phyloP scores from a whole-genome alignment of 2,329 filamentous ascomycete species.

The Raffaelea albimanens region DNA sequence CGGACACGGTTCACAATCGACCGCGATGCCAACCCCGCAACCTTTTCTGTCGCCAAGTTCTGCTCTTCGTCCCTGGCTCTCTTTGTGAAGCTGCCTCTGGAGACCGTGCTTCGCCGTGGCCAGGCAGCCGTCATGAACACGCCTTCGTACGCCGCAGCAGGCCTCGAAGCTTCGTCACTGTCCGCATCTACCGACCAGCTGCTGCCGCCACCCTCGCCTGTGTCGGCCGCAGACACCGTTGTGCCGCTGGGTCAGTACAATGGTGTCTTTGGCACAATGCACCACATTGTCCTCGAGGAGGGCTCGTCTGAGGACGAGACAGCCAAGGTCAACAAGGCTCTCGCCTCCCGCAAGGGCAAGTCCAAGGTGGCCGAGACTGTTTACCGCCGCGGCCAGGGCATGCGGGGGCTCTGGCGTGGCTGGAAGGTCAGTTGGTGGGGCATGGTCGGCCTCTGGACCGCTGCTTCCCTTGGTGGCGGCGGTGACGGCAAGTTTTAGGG shows the following conservation, averaged over 20 bases:
- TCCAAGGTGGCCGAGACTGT: conserved; percentile 29
- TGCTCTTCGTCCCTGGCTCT: conserved; percentile 70
- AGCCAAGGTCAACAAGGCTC: conserved; percentile 20
- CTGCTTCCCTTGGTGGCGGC: conserved; percentile 51
- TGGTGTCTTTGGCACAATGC: conserved; percentile 88
- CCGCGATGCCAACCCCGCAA: conserved; percentile 67
- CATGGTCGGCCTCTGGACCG: conserved; percentile 63
- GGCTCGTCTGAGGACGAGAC: conserved; percentile 42
- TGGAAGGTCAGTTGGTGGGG: conserved; percentile 77
- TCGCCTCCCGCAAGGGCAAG: conserved; percentile 22
- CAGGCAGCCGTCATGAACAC: conserved; percentile 65
- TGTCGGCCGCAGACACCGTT: conserved; percentile 52
- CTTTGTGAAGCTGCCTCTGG: conserved; percentile 78
- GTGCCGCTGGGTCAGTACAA: conserved; percentile 72
- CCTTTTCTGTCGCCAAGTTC: conserved; percentile 78
- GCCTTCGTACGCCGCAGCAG: conserved; percentile 38
- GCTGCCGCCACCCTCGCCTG: neutral
- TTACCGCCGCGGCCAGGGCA: conserved; percentile 54
- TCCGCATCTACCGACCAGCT: conserved; percentile 15
- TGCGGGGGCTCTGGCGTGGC: conserved; percentile 60
- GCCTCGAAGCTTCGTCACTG: conserved; percentile 22
- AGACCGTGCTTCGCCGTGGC: conserved; percentile 82
- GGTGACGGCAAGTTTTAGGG: conserved; percentile 50
- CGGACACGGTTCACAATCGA: conserved; percentile 80
- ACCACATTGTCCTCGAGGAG: conserved; percentile 75